Conservation (phyloP, 345 rosid species). For the Brassica juncea region DNA sequence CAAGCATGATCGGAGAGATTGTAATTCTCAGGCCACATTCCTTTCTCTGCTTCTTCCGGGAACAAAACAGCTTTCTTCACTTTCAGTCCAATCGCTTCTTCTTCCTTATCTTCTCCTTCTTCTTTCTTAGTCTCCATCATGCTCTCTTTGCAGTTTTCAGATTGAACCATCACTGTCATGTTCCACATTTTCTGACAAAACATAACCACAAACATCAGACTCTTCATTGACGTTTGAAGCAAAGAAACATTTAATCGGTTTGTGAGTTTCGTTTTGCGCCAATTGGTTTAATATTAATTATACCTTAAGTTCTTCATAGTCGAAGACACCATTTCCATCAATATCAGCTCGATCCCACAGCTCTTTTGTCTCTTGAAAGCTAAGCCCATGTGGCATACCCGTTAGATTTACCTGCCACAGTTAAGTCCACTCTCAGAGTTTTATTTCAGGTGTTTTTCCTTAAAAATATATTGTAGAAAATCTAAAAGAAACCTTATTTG, state of each 20-base stretch:
- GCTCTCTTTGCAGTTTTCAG: slow-evolving; percentile 33
- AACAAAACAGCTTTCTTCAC: slow-evolving; percentile 78
- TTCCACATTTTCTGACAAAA: slow-evolving; percentile 48
- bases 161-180: slow-evolving; percentile 35
- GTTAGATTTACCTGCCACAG: slow-evolving; percentile 47
- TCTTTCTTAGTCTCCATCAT: slow-evolving; percentile 30
- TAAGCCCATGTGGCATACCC: slow-evolving; percentile 61
- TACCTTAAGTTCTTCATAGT: slow-evolving; percentile 68
- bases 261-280: not conserved
- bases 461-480: not conserved
- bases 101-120: slow-evolving; percentile 40
- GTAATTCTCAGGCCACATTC: slow-evolving; percentile 87
- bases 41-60: slow-evolving; percentile 88
- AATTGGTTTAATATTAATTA: not conserved
- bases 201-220: slow-evolving; percentile 7
- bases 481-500: not conserved
- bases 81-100: slow-evolving; percentile 63
- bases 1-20: slow-evolving; percentile 89
- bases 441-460: not conserved
- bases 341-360: slow-evolving; percentile 64
- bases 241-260: not conserved
- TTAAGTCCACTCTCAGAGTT: not conserved
- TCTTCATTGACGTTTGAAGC: not conserved
- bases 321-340: slow-evolving; percentile 65
- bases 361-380: slow-evolving; percentile 60